Conservation (phyloP, 1,284 basidiomycete species). For the Marasmius oreades region DNA sequence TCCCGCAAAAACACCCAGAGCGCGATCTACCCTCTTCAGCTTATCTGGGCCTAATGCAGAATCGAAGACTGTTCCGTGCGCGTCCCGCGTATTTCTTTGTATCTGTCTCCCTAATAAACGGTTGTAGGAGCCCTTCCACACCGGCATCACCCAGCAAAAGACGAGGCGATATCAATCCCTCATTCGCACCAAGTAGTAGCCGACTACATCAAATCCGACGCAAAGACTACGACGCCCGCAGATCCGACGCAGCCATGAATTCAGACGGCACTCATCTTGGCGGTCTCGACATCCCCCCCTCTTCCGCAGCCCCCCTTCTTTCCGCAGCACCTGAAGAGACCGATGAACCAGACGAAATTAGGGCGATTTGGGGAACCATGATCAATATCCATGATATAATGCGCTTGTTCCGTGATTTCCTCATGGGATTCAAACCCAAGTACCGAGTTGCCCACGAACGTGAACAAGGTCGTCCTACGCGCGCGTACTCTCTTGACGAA, state of each 20-base stretch:
- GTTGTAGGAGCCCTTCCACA: constrained; percentile 31
- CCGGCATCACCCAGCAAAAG: constrained; percentile 55
- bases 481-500: constrained; percentile 55
- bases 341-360: constrained; percentile 76
- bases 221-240: not conserved
- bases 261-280: constrained; percentile 49
- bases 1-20: constrained; percentile 45
- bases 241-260: constrained; percentile 37
- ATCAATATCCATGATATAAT: constrained; percentile 90
- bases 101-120: not conserved
- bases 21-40: constrained; percentile 26
- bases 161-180: constrained; percentile 83
- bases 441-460: constrained; percentile 81
- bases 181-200: constrained; percentile 55
- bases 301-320: constrained; percentile 51
- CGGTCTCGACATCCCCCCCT: constrained; percentile 53
- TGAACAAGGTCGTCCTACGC: constrained; percentile 54
- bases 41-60: constrained; percentile 24
- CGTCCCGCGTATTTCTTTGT: constrained; percentile 40
- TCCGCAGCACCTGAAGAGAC: constrained; percentile 61
- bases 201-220: constrained; percentile 24
- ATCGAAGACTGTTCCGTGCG: constrained; percentile 63
- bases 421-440: constrained; percentile 92
- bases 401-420: constrained; percentile 86
- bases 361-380: constrained; percentile 96